Evolutionary conservation across 495 filamentous ascomycete species (phyloP).

Genomic region (Daldinia decipiens): DNA sequence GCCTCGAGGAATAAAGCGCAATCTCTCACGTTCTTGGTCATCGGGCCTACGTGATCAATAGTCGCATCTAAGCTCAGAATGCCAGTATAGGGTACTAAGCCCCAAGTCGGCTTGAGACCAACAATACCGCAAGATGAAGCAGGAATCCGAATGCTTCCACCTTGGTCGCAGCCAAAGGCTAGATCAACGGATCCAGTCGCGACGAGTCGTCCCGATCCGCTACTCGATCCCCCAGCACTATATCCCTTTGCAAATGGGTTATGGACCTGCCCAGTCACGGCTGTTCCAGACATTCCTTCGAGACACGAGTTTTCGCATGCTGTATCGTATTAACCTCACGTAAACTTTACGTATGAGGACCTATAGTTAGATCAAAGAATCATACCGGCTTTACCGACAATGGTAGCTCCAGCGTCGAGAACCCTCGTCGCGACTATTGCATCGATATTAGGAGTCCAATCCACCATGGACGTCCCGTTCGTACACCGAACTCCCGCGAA

Average conservation of each 20-base stretch:
- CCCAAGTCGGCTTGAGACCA: conserved; percentile 62
- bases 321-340: background rate
- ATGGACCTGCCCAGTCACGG: conserved; percentile 61
- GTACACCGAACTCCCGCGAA: conserved; percentile 52
- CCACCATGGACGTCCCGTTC: conserved; percentile 51
- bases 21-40: conserved; percentile 62
- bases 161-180: conserved; percentile 68
- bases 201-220: conserved; percentile 66
- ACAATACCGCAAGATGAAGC: conserved; percentile 60
- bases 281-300: conserved; percentile 55
- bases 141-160: conserved; percentile 69
- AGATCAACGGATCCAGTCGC: conserved; percentile 62
- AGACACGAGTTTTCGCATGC: conserved; percentile 61
- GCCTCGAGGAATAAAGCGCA: conserved; percentile 61
- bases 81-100: conserved; percentile 62
- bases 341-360: background rate
- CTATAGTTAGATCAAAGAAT: background rate
- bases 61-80: conserved; percentile 58
- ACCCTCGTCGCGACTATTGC: conserved; percentile 52
- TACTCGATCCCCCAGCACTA: conserved; percentile 66
- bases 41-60: conserved; percentile 60
- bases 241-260: conserved; percentile 63
- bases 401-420: conserved; percentile 50
- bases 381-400: conserved; percentile 52
- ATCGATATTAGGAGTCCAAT: conserved; percentile 52